phyloP scores from a whole-genome alignment of 1,284 basidiomycete species.

The Sporisorium scitamineum region DNA sequence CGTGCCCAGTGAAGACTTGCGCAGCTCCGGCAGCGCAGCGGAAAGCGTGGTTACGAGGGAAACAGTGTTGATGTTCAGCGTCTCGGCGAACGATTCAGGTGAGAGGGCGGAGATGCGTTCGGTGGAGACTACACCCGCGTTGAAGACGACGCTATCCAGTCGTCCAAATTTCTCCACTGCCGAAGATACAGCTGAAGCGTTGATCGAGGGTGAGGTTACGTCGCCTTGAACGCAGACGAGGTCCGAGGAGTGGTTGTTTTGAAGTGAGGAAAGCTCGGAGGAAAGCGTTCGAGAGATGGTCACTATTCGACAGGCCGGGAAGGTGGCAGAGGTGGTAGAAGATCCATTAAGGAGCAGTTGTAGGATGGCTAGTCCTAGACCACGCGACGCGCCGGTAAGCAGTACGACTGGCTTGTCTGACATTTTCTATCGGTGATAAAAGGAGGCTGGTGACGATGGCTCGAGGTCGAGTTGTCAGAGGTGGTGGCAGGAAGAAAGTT shows the following conservation, averaged over 20 bases:
- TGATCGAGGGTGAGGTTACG: conserved; percentile 74
- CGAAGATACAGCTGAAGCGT: conserved; percentile 74
- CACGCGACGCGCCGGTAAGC: conserved; percentile 71
- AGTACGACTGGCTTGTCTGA: conserved; percentile 56
- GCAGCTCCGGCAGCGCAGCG: conserved; percentile 77
- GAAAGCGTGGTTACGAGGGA: conserved; percentile 79
- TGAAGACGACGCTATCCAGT: conserved; percentile 82
- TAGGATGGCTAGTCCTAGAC: conserved; percentile 83
- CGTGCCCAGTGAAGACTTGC: conserved; percentile 73
- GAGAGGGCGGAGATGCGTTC: conserved; percentile 69
- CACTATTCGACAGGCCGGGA: conserved; percentile 75
- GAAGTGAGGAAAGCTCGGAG: conserved; percentile 76
- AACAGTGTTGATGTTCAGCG: conserved; percentile 86
- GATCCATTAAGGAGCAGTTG: conserved; percentile 73
- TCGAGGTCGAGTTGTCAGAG: neutral
- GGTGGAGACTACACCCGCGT: conserved; percentile 76
- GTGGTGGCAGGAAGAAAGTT: conserved; percentile 1
- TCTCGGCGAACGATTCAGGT: conserved; percentile 73
- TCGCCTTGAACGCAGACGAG: conserved; percentile 76
- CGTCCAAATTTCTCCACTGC: conserved; percentile 75
- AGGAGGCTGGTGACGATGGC: no score
- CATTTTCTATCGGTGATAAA: conserved; percentile 18
- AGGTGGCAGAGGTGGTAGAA: conserved; percentile 1
- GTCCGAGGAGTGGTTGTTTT: conserved; percentile 60
- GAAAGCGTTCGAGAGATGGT: conserved; percentile 80